Percentiles rank a stretch among this genome's conserved stretches.
Conservation (phyloP, 371 early-diverging fungal genomes). For the Lichtheimia corymbifera region DNA sequence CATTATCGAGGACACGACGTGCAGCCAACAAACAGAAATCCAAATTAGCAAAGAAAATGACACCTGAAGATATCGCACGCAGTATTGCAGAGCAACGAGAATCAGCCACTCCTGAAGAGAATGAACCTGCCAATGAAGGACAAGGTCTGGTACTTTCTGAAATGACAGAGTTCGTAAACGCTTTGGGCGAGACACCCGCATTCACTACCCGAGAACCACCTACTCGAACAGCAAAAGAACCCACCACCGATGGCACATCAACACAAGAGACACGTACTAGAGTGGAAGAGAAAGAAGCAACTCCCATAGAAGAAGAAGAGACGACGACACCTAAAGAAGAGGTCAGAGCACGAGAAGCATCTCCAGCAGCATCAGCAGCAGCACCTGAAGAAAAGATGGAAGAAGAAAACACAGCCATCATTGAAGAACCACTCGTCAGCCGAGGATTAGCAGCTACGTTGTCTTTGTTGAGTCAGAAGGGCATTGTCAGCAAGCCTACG, state of each 20-base stretch:
- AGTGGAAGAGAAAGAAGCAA: conserved; percentile 2
- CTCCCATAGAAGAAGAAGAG: not conserved
- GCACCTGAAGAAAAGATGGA: conserved; percentile 10
- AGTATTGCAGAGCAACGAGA: conserved; percentile 27
- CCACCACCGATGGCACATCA: conserved; percentile 7
- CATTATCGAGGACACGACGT: conserved; percentile 76
- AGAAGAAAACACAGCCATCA: conserved; percentile 34
- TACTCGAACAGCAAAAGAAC: conserved; percentile 14
- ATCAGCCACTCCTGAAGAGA: conserved; percentile 26
- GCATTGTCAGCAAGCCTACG: conserved; percentile 62
- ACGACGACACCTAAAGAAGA: not conserved
- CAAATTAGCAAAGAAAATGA: conserved; percentile 44
- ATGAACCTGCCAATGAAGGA: conserved; percentile 45
- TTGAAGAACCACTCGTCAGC: conserved; percentile 83
- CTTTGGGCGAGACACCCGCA: conserved; percentile 48
- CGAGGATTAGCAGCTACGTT: conserved; percentile 86
- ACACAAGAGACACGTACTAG: not conserved
- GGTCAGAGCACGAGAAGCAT: conserved; percentile 4
- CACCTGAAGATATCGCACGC: conserved; percentile 62
- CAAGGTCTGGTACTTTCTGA: conserved; percentile 55
- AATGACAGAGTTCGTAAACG: conserved; percentile 74
- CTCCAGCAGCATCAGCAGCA: conserved; percentile 26
- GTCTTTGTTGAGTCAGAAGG: conserved; percentile 76
- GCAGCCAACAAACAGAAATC: conserved; percentile 58
- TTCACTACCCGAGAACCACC: conserved; percentile 24